A percentile compares a stretch with the other conserved stretches of the same genome.
Evolutionary conservation across 805 yeast genomes (phyloP).

Genomic region (Candida boidinii): DNA sequence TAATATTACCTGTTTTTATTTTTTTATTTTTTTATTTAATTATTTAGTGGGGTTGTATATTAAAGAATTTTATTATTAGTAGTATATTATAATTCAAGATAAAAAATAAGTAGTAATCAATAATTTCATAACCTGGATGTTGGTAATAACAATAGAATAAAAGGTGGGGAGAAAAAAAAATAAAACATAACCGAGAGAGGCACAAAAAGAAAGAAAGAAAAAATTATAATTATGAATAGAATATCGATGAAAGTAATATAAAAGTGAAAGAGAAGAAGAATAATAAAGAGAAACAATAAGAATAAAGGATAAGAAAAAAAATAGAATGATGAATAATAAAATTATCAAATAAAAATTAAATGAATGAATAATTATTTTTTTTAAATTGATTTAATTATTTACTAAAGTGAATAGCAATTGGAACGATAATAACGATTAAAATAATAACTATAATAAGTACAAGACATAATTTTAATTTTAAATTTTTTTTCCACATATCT

Average conservation of each 20-base stretch:
- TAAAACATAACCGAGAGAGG: not conserved
- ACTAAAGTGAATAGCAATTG: slow-evolving; percentile 83
- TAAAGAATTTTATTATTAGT: no score
- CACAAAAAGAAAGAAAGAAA: not conserved
- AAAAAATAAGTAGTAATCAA: not conserved
- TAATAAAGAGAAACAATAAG: not conserved
- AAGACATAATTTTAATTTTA: slow-evolving; percentile 93
- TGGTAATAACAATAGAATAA: not conserved
- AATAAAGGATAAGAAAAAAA: not conserved
- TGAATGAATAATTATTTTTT: no score
- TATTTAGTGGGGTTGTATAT: no score
- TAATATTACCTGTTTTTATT: no score
- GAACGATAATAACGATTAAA: slow-evolving; percentile 82
- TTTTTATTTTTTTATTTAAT: no score
- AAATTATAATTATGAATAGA: not conserved
- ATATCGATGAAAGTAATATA: not conserved
- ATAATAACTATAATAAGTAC: slow-evolving; percentile 70
- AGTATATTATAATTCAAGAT: no score
- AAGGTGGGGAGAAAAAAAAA: not conserved
- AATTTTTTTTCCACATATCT: slow-evolving; percentile 98
- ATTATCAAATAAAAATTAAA: no score
- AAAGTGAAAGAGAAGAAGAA: not conserved
- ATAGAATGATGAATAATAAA: not conserved
- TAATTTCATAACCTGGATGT: not conserved
- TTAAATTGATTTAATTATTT: slow-evolving; percentile 1